Percentiles rank a stretch among this genome's conserved stretches.
phyloP scores from a whole-genome alignment of 1,139 yeast genomes.

The Zygosaccharomyces pseudobailii region DNA sequence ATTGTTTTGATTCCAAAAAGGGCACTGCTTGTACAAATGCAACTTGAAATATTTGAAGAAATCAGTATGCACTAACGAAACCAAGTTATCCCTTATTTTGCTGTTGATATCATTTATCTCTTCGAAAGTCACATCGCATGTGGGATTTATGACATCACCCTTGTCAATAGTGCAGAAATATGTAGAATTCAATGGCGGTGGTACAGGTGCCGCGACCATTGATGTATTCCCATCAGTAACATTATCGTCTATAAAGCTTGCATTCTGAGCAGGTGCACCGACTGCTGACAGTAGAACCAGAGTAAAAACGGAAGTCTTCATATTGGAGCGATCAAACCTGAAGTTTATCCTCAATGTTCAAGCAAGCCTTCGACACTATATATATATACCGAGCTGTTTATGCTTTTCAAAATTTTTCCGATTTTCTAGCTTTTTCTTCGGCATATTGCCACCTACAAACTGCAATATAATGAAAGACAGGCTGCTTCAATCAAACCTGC shows the following conservation, averaged over 20 bases:
- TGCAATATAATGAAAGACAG: background rate
- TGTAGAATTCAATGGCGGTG: conserved; percentile 13
- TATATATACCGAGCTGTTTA: background rate
- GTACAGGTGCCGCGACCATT: conserved; percentile 2
- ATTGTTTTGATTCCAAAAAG: conserved; percentile 78
- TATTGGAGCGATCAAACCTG: background rate
- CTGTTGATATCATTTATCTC: conserved; percentile 50
- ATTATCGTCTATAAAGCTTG: background rate
- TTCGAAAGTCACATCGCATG: conserved; percentile 50
- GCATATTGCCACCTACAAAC: background rate
- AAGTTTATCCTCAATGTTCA: background rate
- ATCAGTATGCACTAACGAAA: conserved; percentile 56
- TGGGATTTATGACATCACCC: conserved; percentile 32
- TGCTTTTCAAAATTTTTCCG: conserved; percentile 1
- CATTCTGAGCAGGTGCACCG: conserved; percentile 1
- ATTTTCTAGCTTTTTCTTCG: conserved; percentile 10
- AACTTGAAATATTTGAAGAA: conserved; percentile 85
- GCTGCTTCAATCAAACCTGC: background rate
- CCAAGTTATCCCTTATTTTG: conserved; percentile 49
- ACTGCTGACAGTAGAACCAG: conserved; percentile 1
- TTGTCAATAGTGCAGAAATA: conserved; percentile 36
- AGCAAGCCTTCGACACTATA: background rate
- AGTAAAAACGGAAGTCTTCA: background rate
- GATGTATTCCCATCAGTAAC: background rate
- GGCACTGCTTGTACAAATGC: conserved; percentile 81